phyloP scores from a whole-genome alignment of 2,329 filamentous ascomycete genomes.

The Domatiomyces globalis region DNA sequence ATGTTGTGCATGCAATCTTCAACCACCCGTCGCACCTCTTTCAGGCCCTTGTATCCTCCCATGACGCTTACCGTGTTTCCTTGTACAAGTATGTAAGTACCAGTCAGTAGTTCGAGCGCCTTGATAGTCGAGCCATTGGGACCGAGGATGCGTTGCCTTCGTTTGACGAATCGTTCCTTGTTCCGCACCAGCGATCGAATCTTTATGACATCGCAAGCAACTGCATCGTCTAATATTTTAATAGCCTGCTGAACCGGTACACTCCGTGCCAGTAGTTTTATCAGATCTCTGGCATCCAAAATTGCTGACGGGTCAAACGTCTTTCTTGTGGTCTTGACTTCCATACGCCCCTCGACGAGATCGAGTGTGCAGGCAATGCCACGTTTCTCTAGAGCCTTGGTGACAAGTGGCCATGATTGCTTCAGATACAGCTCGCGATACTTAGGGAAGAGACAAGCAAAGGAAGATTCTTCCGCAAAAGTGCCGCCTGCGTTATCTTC shows the following conservation, averaged over 20 bases:
- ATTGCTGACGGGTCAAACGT: conserved; percentile 87
- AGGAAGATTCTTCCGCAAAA: conserved; percentile 86
- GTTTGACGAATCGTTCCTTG: conserved; percentile 91
- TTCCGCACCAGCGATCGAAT: conserved; percentile 79
- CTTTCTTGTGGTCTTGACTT: conserved; percentile 83
- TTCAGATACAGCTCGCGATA: conserved; percentile 91
- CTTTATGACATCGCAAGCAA: conserved; percentile 92
- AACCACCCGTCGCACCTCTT: conserved; percentile 77
- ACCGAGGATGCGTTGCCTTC: conserved; percentile 80
- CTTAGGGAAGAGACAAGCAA: conserved; percentile 73
- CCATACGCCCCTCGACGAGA: conserved; percentile 91
- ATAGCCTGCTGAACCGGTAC: conserved; percentile 87
- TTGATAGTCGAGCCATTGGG: conserved; percentile 87
- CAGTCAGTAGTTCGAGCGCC: conserved; percentile 79
- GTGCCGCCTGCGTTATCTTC: conserved; percentile 74
- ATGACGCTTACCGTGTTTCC: conserved; percentile 89
- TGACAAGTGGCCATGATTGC: conserved; percentile 85
- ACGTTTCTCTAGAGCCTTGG: conserved; percentile 67
- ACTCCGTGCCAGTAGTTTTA: conserved; percentile 79
- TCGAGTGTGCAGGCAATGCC: conserved; percentile 87
- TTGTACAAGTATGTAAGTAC: conserved; percentile 87
- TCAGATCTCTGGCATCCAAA: conserved; percentile 82
- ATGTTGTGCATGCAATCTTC: conserved; percentile 96
- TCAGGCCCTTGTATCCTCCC: conserved; percentile 83
- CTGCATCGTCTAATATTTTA: conserved; percentile 83